These are phyloP conservation scores for Lodderomyces beijingensis DNA, from an alignment of 1,139 yeast genomes.

Conservation along the genomic window DNA sequence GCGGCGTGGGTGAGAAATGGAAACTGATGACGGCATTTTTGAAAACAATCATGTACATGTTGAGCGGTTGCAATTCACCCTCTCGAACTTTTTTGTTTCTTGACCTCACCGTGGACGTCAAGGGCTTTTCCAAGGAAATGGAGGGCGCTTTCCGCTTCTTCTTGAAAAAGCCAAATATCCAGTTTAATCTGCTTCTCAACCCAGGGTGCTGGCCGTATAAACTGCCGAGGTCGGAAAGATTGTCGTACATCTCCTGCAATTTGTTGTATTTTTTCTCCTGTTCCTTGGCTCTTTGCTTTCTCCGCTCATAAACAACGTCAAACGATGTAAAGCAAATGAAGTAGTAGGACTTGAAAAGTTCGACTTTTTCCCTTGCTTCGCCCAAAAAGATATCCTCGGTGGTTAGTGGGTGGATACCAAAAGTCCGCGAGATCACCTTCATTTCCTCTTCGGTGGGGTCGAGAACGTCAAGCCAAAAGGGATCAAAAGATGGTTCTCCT, in stretches of 20 bases:
- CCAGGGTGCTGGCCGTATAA: slow-evolving; percentile 17
- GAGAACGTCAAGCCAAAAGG: slow-evolving; percentile 89
- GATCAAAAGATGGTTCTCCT: slow-evolving; percentile 21
- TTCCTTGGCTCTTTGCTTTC: slow-evolving; percentile 46
- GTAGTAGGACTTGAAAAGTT: slow-evolving; percentile 82
- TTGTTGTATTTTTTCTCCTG: slow-evolving; percentile 38
- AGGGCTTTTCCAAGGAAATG: slow-evolving; percentile 12
- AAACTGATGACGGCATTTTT: slow-evolving; percentile 87
- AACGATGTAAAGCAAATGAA: slow-evolving; percentile 91
- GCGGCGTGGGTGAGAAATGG: slow-evolving; percentile 94
- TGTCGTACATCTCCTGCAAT: slow-evolving; percentile 36
- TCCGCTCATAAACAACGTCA: slow-evolving; percentile 74
- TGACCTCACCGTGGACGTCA: slow-evolving; percentile 22
- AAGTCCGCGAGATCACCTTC: slow-evolving; percentile 86
- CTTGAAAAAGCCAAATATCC: slow-evolving; percentile 3
- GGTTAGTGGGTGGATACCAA: slow-evolving; percentile 92
- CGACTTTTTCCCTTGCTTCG: slow-evolving; percentile 94
- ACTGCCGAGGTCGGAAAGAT: slow-evolving; percentile 13
- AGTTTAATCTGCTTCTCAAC: slow-evolving; percentile 6
- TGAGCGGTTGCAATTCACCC: slow-evolving; percentile 83
- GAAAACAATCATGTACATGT: slow-evolving; percentile 90
- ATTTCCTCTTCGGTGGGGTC: slow-evolving; percentile 96
- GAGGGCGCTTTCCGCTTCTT: slow-evolving; percentile 10
- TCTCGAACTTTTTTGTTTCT: slow-evolving; percentile 42
- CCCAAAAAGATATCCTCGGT: slow-evolving; percentile 94